Conservation (phyloP, 1,284 basidiomycete genomes). For the Tilletia horrida region DNA sequence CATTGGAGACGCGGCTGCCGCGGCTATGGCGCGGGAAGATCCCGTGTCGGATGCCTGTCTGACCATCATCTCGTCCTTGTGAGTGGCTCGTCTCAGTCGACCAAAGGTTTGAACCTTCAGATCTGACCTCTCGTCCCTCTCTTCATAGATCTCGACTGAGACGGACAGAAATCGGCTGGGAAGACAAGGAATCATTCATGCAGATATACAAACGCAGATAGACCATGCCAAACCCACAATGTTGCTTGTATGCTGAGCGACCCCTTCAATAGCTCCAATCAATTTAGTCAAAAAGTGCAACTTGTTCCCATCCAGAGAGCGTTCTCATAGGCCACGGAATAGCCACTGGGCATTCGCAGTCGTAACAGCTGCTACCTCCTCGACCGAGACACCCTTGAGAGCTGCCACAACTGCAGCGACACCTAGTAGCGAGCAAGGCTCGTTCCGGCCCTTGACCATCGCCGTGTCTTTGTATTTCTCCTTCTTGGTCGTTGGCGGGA, state of each 20-base stretch:
- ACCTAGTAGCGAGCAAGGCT: conserved; percentile 69
- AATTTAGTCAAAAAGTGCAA: neutral
- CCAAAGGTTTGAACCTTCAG: neutral
- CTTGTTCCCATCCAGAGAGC: neutral
- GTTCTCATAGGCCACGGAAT: conserved; percentile 26
- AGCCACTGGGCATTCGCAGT: conserved; percentile 40
- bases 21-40: conserved; percentile 14
- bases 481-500: conserved; percentile 64
- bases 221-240: too few relatives aligned
- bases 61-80: neutral
- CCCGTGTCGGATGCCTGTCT: conserved; percentile 8
- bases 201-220: conserved; percentile 15
- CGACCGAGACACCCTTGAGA: conserved; percentile 63
- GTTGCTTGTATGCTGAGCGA: too few relatives aligned
- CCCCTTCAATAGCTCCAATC: neutral
- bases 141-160: neutral
- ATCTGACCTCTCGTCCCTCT: neutral
- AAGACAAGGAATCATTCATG: conserved; percentile 18
- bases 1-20: conserved; percentile 6
- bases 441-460: conserved; percentile 79
- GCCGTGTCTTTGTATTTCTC: conserved; percentile 64
- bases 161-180: conserved; percentile 12
- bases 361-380: conserved; percentile 60
- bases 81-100: neutral
- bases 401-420: conserved; percentile 74